Evolutionary conservation across 345 rosid genomes (phyloP).

Genomic region (Kandelia obovata): DNA sequence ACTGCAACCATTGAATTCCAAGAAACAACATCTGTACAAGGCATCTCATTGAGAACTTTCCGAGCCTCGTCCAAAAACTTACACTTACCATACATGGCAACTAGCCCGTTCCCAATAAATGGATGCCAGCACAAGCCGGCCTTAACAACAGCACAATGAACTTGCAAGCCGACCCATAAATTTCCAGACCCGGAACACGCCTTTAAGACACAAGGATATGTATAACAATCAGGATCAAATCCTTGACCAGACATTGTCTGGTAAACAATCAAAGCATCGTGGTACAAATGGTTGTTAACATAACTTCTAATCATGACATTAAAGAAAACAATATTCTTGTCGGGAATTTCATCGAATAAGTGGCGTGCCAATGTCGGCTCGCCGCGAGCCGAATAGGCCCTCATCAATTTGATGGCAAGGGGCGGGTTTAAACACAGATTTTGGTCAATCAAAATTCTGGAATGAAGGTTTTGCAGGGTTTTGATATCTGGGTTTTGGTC

Average conservation of each 20-base stretch:
- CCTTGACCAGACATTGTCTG: constrained; percentile 38
- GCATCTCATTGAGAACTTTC: constrained; percentile 57
- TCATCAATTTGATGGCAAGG: constrained; percentile 57
- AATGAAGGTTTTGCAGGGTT: constrained; percentile 46
- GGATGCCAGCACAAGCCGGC: constrained; percentile 50
- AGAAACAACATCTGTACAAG: constrained; percentile 56
- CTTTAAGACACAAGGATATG: constrained; percentile 68
- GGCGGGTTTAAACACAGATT: constrained; percentile 36
- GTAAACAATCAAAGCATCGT: constrained; percentile 44
- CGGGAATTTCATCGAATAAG: constrained; percentile 62
- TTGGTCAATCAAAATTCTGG: constrained; percentile 31
- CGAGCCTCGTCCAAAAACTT: constrained; percentile 53
- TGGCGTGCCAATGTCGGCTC: constrained; percentile 48
- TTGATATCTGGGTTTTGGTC: constrained; percentile 48
- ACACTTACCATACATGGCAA: constrained; percentile 76
- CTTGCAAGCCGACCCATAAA: constrained; percentile 50
- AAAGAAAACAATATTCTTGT: constrained; percentile 57
- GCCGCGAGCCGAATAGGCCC: constrained; percentile 46
- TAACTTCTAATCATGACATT: constrained; percentile 79
- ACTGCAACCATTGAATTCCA: constrained; percentile 76
- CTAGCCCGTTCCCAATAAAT: constrained; percentile 61
- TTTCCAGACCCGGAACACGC: constrained; percentile 59
- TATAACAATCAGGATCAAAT: constrained; percentile 56
- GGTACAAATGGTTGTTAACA: constrained; percentile 42
- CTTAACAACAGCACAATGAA: constrained; percentile 47